phyloP scores from a whole-genome alignment of 1,284 basidiomycete genomes.

The Cryptococcus floricola region DNA sequence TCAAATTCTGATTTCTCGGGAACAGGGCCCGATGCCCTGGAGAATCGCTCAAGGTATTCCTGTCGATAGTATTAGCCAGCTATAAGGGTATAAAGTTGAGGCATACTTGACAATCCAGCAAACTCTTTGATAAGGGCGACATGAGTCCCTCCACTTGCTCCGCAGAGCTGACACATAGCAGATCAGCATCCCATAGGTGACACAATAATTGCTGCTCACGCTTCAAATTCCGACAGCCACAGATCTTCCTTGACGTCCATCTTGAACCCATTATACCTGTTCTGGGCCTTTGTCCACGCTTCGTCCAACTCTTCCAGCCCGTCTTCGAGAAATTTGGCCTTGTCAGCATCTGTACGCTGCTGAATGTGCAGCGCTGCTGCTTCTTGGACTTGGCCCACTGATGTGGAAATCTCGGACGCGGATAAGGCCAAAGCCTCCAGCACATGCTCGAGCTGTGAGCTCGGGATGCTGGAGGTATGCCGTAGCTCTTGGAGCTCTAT shows the following conservation, averaged over 20 bases:
- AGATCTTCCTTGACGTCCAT: constrained; percentile 94
- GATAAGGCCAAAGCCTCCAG: constrained; percentile 9
- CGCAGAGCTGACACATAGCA: constrained; percentile 28
- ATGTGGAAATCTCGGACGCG: no score
- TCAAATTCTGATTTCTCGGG: constrained; percentile 21
- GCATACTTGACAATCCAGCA: constrained; percentile 26
- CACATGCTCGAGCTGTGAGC: constrained; percentile 48
- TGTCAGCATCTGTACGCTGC: no score
- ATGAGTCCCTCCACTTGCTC: constrained; percentile 96
- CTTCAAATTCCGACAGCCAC: constrained; percentile 90
- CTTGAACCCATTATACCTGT: constrained; percentile 73
- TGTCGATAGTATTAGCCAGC: constrained; percentile 9
- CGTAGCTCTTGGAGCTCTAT: constrained; percentile 39
- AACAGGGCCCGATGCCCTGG: constrained; percentile 18
- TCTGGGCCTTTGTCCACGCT: constrained; percentile 76
- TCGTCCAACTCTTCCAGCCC: constrained; percentile 23
- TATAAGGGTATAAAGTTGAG: neutral
- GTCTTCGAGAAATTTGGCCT: neutral
- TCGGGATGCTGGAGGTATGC: constrained; percentile 47
- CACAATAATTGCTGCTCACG: constrained; percentile 52
- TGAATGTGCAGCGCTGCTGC: no score
- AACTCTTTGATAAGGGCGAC: constrained; percentile 77
- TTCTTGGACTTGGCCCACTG: no score
- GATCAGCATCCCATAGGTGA: neutral
- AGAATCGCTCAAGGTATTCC: constrained; percentile 31